A percentile compares a stretch with the other conserved stretches of the same genome.
Evolutionary conservation across 257 asterid species (phyloP).

Genomic region (Handroanthus guayacan): DNA sequence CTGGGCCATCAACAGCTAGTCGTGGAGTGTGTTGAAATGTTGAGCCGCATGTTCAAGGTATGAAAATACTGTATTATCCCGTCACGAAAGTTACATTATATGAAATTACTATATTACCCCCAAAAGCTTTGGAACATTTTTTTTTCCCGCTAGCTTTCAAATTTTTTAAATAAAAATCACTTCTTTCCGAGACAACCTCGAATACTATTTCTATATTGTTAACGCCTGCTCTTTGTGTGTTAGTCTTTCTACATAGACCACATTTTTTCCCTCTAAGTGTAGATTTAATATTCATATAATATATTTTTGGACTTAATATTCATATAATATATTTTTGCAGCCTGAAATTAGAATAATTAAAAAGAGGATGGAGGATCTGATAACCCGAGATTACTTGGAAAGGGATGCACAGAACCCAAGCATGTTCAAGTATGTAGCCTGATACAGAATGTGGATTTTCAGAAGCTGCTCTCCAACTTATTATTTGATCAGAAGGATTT

Average conservation of each 20-base stretch:
- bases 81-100: neutral
- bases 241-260: neutral
- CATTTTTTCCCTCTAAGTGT: too few species aligned
- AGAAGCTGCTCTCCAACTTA: slow-evolving; percentile 8
- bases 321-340: slow-evolving; percentile 36
- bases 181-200: too few species aligned
- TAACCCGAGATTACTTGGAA: slow-evolving; percentile 56
- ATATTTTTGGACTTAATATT: neutral
- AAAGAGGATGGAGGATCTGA: slow-evolving; percentile 64
- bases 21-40: slow-evolving; percentile 58
- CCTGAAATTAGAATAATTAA: slow-evolving; percentile 63
- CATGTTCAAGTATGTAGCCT: slow-evolving; percentile 55
- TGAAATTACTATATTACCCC: neutral
- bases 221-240: too few species aligned
- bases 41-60: slow-evolving; percentile 61
- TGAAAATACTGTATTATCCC: neutral
- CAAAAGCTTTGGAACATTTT: too few species aligned
- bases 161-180: too few species aligned
- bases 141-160: too few species aligned
- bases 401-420: slow-evolving; percentile 57
- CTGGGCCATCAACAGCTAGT: slow-evolving; percentile 58
- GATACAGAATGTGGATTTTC: slow-evolving; percentile 3
- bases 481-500: neutral
- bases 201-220: too few species aligned
- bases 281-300: too few species aligned